These are phyloP conservation scores for Lactarius deliciosus DNA, from an alignment of 768 basidiomycete species.

Conservation along the genomic window DNA sequence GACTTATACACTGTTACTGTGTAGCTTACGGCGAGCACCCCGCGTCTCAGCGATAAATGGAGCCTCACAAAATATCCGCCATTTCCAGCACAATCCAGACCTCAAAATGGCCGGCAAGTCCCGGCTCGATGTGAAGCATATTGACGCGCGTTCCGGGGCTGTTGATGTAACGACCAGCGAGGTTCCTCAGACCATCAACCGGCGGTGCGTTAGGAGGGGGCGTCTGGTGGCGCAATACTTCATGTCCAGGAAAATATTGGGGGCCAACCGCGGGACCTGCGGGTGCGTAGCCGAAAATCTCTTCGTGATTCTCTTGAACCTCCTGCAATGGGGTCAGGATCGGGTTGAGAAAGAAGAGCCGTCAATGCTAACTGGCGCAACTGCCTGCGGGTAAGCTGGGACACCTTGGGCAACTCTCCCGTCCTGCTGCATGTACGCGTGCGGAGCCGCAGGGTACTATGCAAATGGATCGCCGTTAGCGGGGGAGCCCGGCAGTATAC, in stretches of 20 bases:
- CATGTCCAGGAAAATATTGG: not conserved
- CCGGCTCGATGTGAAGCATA: not conserved
- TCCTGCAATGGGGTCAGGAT: not conserved
- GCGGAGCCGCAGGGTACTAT: too few relatives aligned
- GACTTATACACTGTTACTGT: too few relatives aligned
- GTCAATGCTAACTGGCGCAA: too few relatives aligned
- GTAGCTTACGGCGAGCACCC: too few relatives aligned
- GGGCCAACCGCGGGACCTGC: not conserved
- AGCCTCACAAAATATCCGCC: not conserved
- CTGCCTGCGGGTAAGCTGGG: too few relatives aligned
- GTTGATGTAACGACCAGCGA: not conserved
- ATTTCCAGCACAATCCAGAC: constrained; percentile 5
- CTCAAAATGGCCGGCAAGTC: not conserved
- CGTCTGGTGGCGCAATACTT: not conserved
- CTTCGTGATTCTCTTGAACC: not conserved
- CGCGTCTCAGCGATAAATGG: too few relatives aligned
- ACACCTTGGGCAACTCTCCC: too few relatives aligned
- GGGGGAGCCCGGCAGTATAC: too few relatives aligned
- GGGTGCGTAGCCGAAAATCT: too few relatives aligned
- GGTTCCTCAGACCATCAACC: constrained; percentile 1
- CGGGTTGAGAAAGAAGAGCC: too few relatives aligned
- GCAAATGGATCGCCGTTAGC: too few relatives aligned
- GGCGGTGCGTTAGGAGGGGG: not conserved
- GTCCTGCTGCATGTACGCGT: too few relatives aligned
- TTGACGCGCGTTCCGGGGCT: not conserved